Evolutionary conservation across 345 rosid genomes (phyloP).

Genomic region (Gossypium longicalyx): DNA sequence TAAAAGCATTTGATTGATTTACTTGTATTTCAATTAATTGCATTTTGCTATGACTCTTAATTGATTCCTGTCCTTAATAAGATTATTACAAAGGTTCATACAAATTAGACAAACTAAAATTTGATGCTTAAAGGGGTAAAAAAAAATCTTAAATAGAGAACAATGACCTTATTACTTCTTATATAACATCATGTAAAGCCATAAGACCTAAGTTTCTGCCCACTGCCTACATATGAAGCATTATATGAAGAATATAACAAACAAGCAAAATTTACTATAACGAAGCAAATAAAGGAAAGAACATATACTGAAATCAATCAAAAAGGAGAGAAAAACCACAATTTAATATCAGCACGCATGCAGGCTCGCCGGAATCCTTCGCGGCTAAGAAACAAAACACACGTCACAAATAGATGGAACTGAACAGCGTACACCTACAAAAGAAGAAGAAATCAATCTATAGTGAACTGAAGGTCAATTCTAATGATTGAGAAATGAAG

Average conservation of each 20-base stretch:
- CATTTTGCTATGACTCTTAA: not conserved
- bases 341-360: conserved; percentile 69
- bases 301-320: not conserved
- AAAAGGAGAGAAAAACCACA: conserved; percentile 32
- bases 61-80: not conserved
- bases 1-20: not conserved
- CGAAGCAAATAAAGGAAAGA: not conserved
- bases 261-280: not conserved
- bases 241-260: not conserved
- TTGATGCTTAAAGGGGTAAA: not conserved
- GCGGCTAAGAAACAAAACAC: conserved; percentile 84
- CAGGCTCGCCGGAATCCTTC: conserved; percentile 94
- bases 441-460: conserved; percentile 7
- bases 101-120: not conserved
- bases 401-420: conserved; percentile 86
- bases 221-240: not conserved
- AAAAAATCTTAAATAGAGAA: not conserved
- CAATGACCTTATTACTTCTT: not conserved
- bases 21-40: not conserved
- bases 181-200: not conserved
- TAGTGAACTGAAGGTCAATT: not conserved
- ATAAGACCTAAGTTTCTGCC: not conserved
- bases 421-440: conserved; percentile 82
- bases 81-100: not conserved
- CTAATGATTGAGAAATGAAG: not conserved